Conservation (phyloP, 768 basidiomycete species). For the Omphalotus guepiniiformis region DNA sequence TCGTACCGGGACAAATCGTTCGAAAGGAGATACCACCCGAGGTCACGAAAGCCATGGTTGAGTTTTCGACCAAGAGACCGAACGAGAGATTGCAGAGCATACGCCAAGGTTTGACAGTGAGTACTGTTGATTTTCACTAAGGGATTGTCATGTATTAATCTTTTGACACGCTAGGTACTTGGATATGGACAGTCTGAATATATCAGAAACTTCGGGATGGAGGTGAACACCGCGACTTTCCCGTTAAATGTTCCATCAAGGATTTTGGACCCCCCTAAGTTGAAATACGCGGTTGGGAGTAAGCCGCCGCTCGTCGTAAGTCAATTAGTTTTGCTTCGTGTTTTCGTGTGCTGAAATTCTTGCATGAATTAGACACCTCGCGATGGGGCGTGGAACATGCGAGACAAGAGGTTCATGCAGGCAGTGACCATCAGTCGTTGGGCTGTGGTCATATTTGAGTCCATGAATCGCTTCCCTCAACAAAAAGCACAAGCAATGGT, state of each 20-base stretch:
- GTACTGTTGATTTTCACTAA: background rate
- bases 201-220: slow-evolving; percentile 37
- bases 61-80: slow-evolving; percentile 66
- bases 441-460: slow-evolving; percentile 49
- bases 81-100: slow-evolving; percentile 54
- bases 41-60: slow-evolving; percentile 56
- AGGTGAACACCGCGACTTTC: slow-evolving; percentile 25
- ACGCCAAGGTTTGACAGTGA: slow-evolving; percentile 47
- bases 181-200: slow-evolving; percentile 39
- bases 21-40: slow-evolving; percentile 67
- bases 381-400: slow-evolving; percentile 55
- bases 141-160: background rate
- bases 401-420: slow-evolving; percentile 48
- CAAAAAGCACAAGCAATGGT: slow-evolving; percentile 35
- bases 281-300: slow-evolving; percentile 44
- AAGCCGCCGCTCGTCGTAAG: slow-evolving; percentile 40
- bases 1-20: slow-evolving; percentile 65
- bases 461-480: slow-evolving; percentile 37
- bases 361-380: slow-evolving; percentile 25
- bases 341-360: background rate
- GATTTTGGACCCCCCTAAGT: slow-evolving; percentile 40
- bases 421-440: slow-evolving; percentile 39
- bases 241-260: slow-evolving; percentile 41
- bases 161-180: slow-evolving; percentile 27
- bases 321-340: slow-evolving; percentile 1